A percentile compares a stretch with the other conserved stretches of the same genome.
Conservation (phyloP, 1,284 basidiomycete genomes). For the Mycosarcoma maydis region DNA sequence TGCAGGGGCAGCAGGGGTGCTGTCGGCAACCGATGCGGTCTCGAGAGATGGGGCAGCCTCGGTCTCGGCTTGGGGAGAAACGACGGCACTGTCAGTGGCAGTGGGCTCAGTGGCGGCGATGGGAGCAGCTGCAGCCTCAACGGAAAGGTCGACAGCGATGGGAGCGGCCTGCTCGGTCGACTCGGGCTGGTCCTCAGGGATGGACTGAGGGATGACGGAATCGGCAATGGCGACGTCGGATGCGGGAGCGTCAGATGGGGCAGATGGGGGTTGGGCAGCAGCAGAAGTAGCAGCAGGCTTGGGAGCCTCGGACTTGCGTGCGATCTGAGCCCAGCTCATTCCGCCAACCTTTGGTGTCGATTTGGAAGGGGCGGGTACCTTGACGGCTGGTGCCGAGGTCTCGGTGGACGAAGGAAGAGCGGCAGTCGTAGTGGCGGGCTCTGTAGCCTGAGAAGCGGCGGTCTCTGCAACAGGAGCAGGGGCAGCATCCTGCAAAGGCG, state of each 20-base stretch:
- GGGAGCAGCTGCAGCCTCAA: slow-evolving; percentile 11
- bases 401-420: slow-evolving; percentile 38
- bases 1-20: slow-evolving; percentile 12
- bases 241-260: too few species aligned
- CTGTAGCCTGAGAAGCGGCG: slow-evolving; percentile 24
- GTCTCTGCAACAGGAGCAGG: slow-evolving; percentile 6
- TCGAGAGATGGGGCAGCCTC: slow-evolving; percentile 22
- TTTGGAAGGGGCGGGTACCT: slow-evolving; percentile 50
- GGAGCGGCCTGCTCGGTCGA: slow-evolving; percentile 5
- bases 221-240: slow-evolving; percentile 13
- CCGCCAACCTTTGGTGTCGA: slow-evolving; percentile 29
- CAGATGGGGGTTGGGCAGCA: slow-evolving; percentile 10
- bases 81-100: slow-evolving; percentile 7
- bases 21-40: slow-evolving; percentile 27
- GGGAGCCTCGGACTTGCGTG: slow-evolving; percentile 58
- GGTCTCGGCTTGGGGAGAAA: slow-evolving; percentile 6
- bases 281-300: slow-evolving; percentile 34
- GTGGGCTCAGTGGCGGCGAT: too few species aligned
- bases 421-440: slow-evolving; percentile 36
- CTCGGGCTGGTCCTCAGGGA: slow-evolving; percentile 17
- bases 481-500: slow-evolving; percentile 18
- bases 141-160: slow-evolving; percentile 7
- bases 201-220: slow-evolving; percentile 10
- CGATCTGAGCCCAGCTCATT: slow-evolving; percentile 67
- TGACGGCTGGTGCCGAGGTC: slow-evolving; percentile 34